phyloP scores from a whole-genome alignment of 2,329 filamentous ascomycete species.

The Cladosporium colombiae region DNA sequence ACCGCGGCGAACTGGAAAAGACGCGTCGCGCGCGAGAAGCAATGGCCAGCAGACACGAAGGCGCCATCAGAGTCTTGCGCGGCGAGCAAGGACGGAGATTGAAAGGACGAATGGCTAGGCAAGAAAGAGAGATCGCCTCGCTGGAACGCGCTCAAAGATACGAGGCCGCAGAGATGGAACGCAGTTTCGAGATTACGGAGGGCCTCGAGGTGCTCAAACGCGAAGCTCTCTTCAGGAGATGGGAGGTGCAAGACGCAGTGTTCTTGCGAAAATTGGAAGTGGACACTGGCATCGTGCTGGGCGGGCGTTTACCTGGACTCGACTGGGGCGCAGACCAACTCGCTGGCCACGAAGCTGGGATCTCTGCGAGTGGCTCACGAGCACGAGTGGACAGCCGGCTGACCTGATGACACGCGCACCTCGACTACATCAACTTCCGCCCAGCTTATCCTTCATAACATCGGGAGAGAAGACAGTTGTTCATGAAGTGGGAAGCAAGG shows the following conservation, averaged over 20 bases:
- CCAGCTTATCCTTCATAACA: neutral
- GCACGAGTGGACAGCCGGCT: slow-evolving; percentile 10
- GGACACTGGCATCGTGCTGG: slow-evolving; percentile 2
- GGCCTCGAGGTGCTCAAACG: slow-evolving; percentile 37
- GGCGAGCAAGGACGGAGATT: slow-evolving; percentile 46
- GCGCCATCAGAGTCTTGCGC: slow-evolving; percentile 49
- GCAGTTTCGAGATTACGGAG: slow-evolving; percentile 30
- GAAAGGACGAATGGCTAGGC: slow-evolving; percentile 39
- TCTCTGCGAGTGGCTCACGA: neutral
- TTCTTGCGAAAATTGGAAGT: slow-evolving; percentile 14
- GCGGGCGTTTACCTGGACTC: slow-evolving; percentile 8
- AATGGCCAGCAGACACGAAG: slow-evolving; percentile 46
- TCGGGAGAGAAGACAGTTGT: neutral
- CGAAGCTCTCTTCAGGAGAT: slow-evolving; percentile 37
- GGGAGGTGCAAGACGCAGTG: slow-evolving; percentile 28
- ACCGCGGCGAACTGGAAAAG: slow-evolving; percentile 45
- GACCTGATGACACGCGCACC: slow-evolving; percentile 1
- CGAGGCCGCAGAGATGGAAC: slow-evolving; percentile 39
- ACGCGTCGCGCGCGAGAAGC: slow-evolving; percentile 41
- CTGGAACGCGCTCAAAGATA: slow-evolving; percentile 38
- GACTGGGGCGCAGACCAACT: slow-evolving; percentile 7
- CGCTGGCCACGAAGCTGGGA: neutral
- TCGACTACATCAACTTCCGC: neutral
- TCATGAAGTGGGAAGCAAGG: neutral
- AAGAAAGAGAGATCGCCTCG: slow-evolving; percentile 43